Evolutionary conservation across 2,329 filamentous ascomycete genomes (phyloP).

Genomic region (Colletotrichum acutatum): DNA sequence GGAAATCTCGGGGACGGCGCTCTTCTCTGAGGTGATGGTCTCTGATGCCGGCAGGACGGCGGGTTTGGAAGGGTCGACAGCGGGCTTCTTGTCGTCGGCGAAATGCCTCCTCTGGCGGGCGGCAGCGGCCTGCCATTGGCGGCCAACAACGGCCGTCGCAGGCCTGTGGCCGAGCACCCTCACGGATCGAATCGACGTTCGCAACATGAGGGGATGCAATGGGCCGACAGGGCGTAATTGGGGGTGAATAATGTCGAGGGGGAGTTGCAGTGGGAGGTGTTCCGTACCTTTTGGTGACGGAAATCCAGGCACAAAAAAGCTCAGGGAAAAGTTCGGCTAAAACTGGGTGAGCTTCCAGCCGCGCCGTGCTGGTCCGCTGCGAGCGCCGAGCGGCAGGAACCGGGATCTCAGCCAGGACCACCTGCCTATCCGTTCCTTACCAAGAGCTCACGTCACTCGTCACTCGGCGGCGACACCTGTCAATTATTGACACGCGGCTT

Average conservation of each 20-base stretch:
- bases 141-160: constrained; percentile 61
- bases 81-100: constrained; percentile 62
- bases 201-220: constrained; percentile 72
- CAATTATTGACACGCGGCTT: background rate
- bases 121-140: constrained; percentile 64
- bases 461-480: constrained; percentile 13
- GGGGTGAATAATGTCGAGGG: constrained; percentile 41
- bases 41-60: constrained; percentile 65
- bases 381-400: constrained; percentile 35
- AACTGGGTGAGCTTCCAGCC: constrained; percentile 35
- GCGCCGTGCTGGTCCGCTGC: constrained; percentile 16
- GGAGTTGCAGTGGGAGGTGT: constrained; percentile 30
- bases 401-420: constrained; percentile 24
- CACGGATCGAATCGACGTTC: constrained; percentile 74
- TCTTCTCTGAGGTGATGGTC: constrained; percentile 60
- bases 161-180: constrained; percentile 68
- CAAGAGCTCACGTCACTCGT: constrained; percentile 31
- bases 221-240: constrained; percentile 50
- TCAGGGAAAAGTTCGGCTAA: constrained; percentile 59
- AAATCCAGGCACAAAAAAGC: constrained; percentile 50
- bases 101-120: constrained; percentile 63
- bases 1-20: constrained; percentile 52
- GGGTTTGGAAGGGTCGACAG: constrained; percentile 57
- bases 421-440: too few species aligned
- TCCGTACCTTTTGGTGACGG: constrained; percentile 38